Evolutionary conservation across 1,284 basidiomycete genomes (phyloP), one percentile per base, ranked within the genome.

Genomic region (Schizopora paradoxa): DNA sequence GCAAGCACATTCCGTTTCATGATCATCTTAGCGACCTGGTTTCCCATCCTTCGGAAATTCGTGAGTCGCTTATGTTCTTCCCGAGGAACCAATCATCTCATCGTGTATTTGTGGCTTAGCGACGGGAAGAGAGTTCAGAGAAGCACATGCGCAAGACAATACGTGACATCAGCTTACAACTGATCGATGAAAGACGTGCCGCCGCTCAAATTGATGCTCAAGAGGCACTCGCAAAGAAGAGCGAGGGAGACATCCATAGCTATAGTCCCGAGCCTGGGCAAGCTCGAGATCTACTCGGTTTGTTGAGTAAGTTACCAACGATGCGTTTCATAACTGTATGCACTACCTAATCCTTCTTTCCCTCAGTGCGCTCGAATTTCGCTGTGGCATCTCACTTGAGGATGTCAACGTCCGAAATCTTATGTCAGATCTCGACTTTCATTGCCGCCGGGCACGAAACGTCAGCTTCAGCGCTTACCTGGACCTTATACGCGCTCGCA

Each of bases 371-470:
- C 36, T 81, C 81, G 3, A 83, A 82, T 58, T 61, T 76, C 54
- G 68, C 75, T 1, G 60, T 69, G 7, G 62, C 66, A 4, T 62
- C 69, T 0, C 66, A 67, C 0, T 75, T 85, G 58, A 68, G 69
- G 18, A 73, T 91, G 69, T 73, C 75, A 6, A 73, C 78, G 34
- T 66, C 71, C 11, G 86, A 91, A 56, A 77, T 86, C 2, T 65
- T 82, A 21, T 83, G 76, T 48, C 86, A 90, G 61, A 86, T 91
- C 51, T 79, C 81, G 6, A 90, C 84, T 0, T 86, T 91, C 60
- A 72, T 91, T 38, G 72, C 77, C n/a, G 78, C 78, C 2, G 77
- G 79, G 14, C 73, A 81, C 61, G 81, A 84, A 58, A 81, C 76
- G 4, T 74, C 73, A 13, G 65, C 72, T 0, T 80, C 77, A 0